Evolutionary conservation across 1,139 yeast species (phyloP), one percentile per base, ranked within the genome.

Genomic region (Taphrina flavorubra): DNA sequence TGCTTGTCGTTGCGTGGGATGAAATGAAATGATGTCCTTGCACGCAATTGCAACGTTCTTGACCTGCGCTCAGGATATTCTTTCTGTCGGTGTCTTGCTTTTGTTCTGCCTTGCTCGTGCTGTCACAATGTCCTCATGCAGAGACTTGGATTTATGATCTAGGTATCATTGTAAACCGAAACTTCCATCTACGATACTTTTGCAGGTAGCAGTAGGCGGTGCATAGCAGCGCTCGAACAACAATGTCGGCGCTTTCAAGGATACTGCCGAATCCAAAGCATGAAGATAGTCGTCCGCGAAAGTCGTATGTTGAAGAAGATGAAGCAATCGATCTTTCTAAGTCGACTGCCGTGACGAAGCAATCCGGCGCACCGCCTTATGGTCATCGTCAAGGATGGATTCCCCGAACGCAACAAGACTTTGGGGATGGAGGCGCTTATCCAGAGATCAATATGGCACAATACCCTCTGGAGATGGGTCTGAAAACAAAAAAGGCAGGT

Each of bases 381-480:
- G 79, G 80, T 4, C 56, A 71, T n/a, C 71, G 80, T 44, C 65
- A 65, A 36, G 72, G 72, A 25, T 78, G 79, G 79, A 69, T 71
- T 37, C 80, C 80, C 10, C 65, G 70, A 3, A 47, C 71, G 1
- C 70, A 63, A 11, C 76, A 74, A 16, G 79, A 78, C 59, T 78
- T 72, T 70, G 79, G 76, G 20, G 80, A 78, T 69, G 80, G 80
- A 18, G 80, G 80, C 14, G 79, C 80, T 64, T 75, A 72, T 65
- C 80, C 80, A 1, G 80, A 78, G 68, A 74, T 78, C 51, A 75
- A 75, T 56, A 70, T 76, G 25, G 77, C 77, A 1, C 80, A 78
- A 70, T 78, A 78, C 65, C 80, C 80, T 1, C 72, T 75, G 13
- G 75, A 74, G 60, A 76, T 78, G 79, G 80, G 80, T 3, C 65